Base-by-base conservation (phyloP, 169 alveolate species). In the Condylostoma magnum region DNA sequence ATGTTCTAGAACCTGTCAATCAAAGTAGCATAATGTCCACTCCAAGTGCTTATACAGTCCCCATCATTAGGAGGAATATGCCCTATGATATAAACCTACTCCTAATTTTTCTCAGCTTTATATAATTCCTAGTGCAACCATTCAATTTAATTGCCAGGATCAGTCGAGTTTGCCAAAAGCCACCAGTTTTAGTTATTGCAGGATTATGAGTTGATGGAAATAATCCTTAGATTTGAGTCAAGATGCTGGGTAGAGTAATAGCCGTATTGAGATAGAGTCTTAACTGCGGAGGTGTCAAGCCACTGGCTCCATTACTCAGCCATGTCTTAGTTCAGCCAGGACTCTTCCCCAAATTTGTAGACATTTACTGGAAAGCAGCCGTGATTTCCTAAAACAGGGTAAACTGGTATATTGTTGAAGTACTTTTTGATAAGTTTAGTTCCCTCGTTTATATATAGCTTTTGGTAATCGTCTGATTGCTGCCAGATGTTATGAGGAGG, bases 281-380 rank as follows among this genome's bases (percentile, higher is more conserved):
- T 27, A 2, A 28, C 15, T 10, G 77, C 72, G n/a, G 69, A 67
- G 4, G 48, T 56, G 8, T 50, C 60, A 3, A 82, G 50, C 85
- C 84, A 82, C 18, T 34, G 12, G 15, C 44, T 30, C 89, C 89
- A 82, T 1, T 36, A 51, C 6, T 70, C 34, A 25, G 86, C 48
- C 22, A 76, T 10, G 6, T 43, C 69, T 10, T 75, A n/a, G 12
- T 65, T 20, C 30, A 77, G 22, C 36, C 44, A 44, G 31, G 54
- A 50, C 5, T 12, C 20, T 33, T 56, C 37, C 6, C 51, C 66
- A 12, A 50, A 65, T 18, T 51, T 30, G 25, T 67, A 56, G 5
- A 69, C 70, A 41, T 75, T 80, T 2, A 74, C 87, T 44, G 87
- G 87, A 77, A 57, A 66, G 8, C 76, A 56, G 3, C 65, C 87